Evolutionary conservation across 2,329 filamentous ascomycete genomes (phyloP).

Genomic region (Westerdykella ornata): DNA sequence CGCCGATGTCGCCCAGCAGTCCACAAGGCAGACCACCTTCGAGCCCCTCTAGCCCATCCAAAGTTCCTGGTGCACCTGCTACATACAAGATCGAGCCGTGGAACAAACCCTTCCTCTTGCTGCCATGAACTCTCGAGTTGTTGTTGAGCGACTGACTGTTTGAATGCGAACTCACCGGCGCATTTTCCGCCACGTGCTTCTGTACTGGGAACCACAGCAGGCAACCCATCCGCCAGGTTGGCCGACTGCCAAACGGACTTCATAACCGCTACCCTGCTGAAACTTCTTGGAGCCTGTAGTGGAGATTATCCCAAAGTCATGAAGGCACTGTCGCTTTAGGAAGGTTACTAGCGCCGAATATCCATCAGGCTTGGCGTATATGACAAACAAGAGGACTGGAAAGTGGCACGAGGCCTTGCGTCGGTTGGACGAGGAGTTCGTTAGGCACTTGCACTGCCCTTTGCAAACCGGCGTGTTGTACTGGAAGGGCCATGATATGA

Average conservation of each 20-base stretch:
- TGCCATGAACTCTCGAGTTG: conserved; percentile 17
- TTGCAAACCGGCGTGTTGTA: too few species aligned
- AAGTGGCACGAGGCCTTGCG: too few species aligned
- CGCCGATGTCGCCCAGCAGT: conserved; percentile 7
- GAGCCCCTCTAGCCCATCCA: conserved; percentile 6
- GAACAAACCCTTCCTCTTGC: conserved; percentile 27
- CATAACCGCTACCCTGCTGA: too few species aligned
- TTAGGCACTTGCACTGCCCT: too few species aligned
- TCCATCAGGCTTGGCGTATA: too few species aligned
- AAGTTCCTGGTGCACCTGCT: conserved; percentile 12
- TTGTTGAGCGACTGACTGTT: neutral
- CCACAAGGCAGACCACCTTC: conserved; percentile 1
- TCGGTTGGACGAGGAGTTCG: too few species aligned
- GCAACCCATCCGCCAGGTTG: conserved; percentile 8
- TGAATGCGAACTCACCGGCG: neutral
- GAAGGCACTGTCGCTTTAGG: neutral
- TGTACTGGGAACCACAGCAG: neutral
- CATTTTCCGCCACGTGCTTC: too few species aligned
- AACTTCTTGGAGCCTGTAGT: too few species aligned
- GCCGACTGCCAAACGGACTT: too few species aligned
- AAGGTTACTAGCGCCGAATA: neutral
- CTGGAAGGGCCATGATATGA: too few species aligned
- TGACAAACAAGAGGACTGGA: too few species aligned
- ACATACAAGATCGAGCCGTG: conserved; percentile 20
- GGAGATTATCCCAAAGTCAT: neutral